Evolutionary conservation across 805 yeast genomes (phyloP), one percentile per base, ranked within the genome.

Genomic region (Starmerella gropengiesseri): DNA sequence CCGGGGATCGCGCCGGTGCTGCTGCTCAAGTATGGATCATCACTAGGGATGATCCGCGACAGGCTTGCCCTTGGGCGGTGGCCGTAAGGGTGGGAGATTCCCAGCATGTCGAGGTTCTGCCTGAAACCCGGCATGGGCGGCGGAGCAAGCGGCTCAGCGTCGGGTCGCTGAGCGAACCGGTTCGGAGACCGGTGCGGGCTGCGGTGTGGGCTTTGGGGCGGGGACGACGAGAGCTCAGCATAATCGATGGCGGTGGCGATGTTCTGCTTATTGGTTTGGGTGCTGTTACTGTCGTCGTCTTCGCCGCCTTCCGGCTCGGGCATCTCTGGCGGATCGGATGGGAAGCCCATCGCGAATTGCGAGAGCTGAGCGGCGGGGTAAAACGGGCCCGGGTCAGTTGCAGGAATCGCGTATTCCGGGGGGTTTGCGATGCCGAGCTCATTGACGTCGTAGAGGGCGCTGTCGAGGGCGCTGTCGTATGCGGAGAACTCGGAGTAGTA

Each of bases 381-480:
- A 26, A 36, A 36, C 7, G 39, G 39, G 6, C 39, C 39, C 31
- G 39, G 39, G 11, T 36, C 39, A 4, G 39, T 36, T 4, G 39
- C 39, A 4, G 39, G 39, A 25, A 27, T 27, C 7, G 28, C 17
- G 22, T 41, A 34, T 2, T 17, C 26, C 6, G 22, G 31, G 4
- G 36, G 16, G 12, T 26, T 31, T 9, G 29, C 18, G 34, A 80
- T 79, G 51, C 73, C 82, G 45, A 80, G 65, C 42, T 78, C 85
- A 55, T 74, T 78, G 20, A 76, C 59, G 0, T 71, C 69, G 12
- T 68, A 62, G 30, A 78, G 60, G 2, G 81, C 70, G 48, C 75
- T 77, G 31, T 73, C 73, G 45, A 80, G 64, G 27, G 75, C 63
- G 23, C 76, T 73, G 40, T 70, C 68, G 56, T 69, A 70, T 22